Evolutionary conservation across 345 rosid species (phyloP).

Genomic region (Aethionema arabicum): DNA sequence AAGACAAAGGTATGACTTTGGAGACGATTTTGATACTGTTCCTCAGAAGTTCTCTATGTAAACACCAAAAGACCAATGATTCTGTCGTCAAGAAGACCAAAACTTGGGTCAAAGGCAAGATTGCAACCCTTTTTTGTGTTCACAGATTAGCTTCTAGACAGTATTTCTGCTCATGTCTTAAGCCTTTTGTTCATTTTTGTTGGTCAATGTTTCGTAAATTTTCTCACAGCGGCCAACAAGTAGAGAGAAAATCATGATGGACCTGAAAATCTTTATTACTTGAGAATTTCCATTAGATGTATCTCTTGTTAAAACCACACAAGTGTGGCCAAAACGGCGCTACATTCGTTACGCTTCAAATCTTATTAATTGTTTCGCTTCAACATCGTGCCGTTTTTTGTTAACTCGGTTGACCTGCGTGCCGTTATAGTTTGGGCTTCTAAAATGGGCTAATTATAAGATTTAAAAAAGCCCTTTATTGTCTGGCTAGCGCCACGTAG

Average conservation of each 20-base stretch:
- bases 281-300: neutral
- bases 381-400: slow-evolving; percentile 13
- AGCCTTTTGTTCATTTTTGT: slow-evolving; percentile 16
- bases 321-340: neutral
- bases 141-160: neutral
- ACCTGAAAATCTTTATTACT: slow-evolving; percentile 6
- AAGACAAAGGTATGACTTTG: slow-evolving; percentile 90
- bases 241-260: slow-evolving; percentile 21
- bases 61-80: slow-evolving; percentile 13
- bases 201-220: slow-evolving; percentile 20
- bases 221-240: slow-evolving; percentile 19
- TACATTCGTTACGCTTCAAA: neutral
- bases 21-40: slow-evolving; percentile 73
- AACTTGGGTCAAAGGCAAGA: slow-evolving; percentile 7
- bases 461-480: neutral
- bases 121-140: slow-evolving; percentile 13
- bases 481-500: slow-evolving; percentile 19
- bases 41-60: slow-evolving; percentile 84
- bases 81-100: neutral
- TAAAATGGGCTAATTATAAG: slow-evolving; percentile 2
- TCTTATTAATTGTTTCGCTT: neutral
- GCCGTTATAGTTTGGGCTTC: slow-evolving; percentile 21
- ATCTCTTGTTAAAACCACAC: neutral
- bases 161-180: neutral
- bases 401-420: neutral